phyloP scores from a whole-genome alignment of 306 rosid genomes.

The Cucurbita moschata region DNA sequence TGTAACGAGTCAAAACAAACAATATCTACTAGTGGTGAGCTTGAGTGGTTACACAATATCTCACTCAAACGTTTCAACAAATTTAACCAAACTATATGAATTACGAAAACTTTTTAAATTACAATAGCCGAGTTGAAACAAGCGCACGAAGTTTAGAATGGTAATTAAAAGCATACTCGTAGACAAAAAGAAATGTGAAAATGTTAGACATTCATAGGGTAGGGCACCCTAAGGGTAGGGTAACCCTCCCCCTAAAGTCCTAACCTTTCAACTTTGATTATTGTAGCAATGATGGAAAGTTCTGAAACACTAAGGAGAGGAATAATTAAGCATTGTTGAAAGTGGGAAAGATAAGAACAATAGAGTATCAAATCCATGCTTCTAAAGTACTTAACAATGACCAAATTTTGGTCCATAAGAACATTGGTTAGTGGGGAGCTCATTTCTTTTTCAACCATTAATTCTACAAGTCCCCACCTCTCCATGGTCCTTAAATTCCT shows the following conservation, averaged over 20 bases:
- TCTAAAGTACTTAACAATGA: constrained; percentile 27
- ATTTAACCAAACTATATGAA: background rate
- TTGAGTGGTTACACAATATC: too few species aligned
- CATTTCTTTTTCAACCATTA: background rate
- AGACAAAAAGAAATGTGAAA: background rate
- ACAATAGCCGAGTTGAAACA: too few species aligned
- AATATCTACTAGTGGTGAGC: too few species aligned
- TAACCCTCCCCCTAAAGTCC: background rate
- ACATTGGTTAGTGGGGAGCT: constrained; percentile 13
- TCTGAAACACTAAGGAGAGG: constrained; percentile 7
- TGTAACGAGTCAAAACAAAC: too few species aligned
- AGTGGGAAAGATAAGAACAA: constrained; percentile 32
- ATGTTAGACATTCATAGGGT: background rate
- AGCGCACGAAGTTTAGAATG: background rate
- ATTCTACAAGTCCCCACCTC: background rate
- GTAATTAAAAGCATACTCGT: background rate
- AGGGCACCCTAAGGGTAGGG: background rate
- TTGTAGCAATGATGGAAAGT: background rate
- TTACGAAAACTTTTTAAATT: too few species aligned
- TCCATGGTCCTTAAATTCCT: constrained; percentile 8
- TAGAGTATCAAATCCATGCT: constrained; percentile 62
- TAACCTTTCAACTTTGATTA: background rate
- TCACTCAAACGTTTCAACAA: too few species aligned
- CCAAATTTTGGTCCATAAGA: constrained; percentile 20
- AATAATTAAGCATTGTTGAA: constrained; percentile 6